phyloP scores from a whole-genome alignment of 305 asterid genomes.

The Fraxinus nigra region DNA sequence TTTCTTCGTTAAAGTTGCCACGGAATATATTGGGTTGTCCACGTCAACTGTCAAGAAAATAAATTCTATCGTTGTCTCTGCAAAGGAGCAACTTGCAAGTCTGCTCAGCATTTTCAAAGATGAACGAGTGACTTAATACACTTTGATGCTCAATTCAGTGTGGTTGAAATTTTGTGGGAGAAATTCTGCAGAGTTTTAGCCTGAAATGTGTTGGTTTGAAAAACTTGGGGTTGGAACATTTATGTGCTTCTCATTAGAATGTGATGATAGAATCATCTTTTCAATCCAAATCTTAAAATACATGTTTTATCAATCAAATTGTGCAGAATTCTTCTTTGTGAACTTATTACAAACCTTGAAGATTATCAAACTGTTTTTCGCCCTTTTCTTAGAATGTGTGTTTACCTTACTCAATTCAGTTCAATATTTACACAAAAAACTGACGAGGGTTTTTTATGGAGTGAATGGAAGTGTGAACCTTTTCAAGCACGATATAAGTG shows the following conservation, averaged over 20 bases:
- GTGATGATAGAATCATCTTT: background rate
- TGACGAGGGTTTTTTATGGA: background rate
- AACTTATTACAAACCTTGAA: background rate
- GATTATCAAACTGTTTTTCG: background rate
- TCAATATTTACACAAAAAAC: background rate
- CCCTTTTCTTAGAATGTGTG: background rate
- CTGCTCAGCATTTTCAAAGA: background rate
- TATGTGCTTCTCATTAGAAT: background rate
- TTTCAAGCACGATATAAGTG: background rate
- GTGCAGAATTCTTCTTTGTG: background rate
- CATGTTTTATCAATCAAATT: background rate
- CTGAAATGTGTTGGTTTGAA: background rate
- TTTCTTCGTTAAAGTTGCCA: background rate
- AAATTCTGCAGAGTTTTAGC: background rate
- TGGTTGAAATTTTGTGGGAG: background rate
- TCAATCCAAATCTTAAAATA: background rate
- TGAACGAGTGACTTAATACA: background rate
- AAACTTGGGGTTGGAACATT: background rate
- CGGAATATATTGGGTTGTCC: background rate
- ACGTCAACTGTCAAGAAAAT: background rate
- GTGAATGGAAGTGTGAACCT: background rate
- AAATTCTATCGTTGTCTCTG: background rate
- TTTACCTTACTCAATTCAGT: background rate
- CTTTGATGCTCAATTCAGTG: background rate
- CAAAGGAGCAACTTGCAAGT: background rate